These are phyloP conservation scores for Termitomyces sp. DNA, from an alignment of 768 basidiomycete species.

Conservation along the genomic window DNA sequence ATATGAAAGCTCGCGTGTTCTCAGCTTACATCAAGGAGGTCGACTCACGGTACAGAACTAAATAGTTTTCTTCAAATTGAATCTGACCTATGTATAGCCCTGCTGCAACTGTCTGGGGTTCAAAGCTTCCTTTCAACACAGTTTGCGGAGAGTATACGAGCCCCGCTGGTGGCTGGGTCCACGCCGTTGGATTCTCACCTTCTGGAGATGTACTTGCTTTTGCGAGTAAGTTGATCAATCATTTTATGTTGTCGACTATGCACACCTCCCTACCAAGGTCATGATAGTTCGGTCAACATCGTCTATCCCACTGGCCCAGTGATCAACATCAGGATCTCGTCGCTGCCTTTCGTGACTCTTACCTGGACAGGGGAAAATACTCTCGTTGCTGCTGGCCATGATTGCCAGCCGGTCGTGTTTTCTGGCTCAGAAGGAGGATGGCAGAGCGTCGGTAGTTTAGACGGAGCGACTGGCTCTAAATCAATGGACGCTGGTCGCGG, in stretches of 20 bases:
- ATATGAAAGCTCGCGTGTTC: slow-evolving; percentile 96
- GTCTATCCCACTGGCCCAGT: slow-evolving; percentile 86
- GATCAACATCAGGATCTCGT: slow-evolving; percentile 68
- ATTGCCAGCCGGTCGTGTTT: slow-evolving; percentile 93
- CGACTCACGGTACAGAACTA: slow-evolving; percentile 65
- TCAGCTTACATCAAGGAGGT: slow-evolving; percentile 99
- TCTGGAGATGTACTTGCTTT: slow-evolving; percentile 94
- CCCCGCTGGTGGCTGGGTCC: slow-evolving; percentile 95
- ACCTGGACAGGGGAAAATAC: slow-evolving; percentile 81
- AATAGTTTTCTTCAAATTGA: background rate
- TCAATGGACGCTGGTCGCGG: slow-evolving; percentile 33
- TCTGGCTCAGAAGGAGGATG: slow-evolving; percentile 73
- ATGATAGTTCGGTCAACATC: slow-evolving; percentile 90
- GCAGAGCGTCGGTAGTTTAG: slow-evolving; percentile 76
- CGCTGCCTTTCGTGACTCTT: slow-evolving; percentile 80
- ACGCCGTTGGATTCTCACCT: slow-evolving; percentile 92
- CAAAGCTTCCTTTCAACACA: slow-evolving; percentile 95
- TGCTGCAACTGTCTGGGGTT: slow-evolving; percentile 90
- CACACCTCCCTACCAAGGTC: slow-evolving; percentile 45
- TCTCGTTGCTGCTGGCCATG: slow-evolving; percentile 92
- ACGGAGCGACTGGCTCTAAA: slow-evolving; percentile 60
- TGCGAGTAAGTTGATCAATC: slow-evolving; percentile 59
- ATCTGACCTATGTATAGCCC: slow-evolving; percentile 48
- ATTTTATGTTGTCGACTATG: background rate
- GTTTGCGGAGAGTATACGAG: slow-evolving; percentile 91